Base-by-base conservation (phyloP, 2,329 filamentous ascomycete genomes). In the Aspergillus carbonarius region DNA sequence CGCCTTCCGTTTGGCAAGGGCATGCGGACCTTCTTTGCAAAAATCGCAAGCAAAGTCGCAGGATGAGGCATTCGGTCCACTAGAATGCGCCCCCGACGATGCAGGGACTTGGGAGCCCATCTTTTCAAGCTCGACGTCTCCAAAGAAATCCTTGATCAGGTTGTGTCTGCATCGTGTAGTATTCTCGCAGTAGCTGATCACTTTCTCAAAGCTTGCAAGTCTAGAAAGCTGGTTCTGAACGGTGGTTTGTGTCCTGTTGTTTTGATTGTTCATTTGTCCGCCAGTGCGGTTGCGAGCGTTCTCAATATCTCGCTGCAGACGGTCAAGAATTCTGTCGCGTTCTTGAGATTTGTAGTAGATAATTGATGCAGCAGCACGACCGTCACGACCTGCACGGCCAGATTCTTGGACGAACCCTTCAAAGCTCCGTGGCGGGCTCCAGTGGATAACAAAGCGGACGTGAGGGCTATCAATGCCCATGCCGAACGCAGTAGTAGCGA, bases 391-490 rank as follows among this genome's bases (percentile, higher is more conserved):
- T 5, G 93, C 93, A 39, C 93, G 89, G 0, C 93, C 93, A 1
- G 92, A 93, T 81, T 98, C 93, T 76, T 98, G 93, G 69, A 97
- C 96, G 72, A 95, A 97, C 1, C 93, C 92, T 73, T 98, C 93
- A 72, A 98, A 96, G 3, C 90, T 95, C 71, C 96, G 96, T 9
- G 93, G 91, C 9, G 96, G 83, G 59, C 92, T 90, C 92, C 93
- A 98, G 75, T 98, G 93, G 1, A 95, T 87, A 1, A 98, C 93
- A 68, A 97, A 97, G 2, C 93, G 89, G 10, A 98, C 93, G 66
- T 96, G 89, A 54, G 95, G 87, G 74, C 97, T 97, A 75, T 98
- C 93, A 63, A 98, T 97, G 25, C 93, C 93, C 93, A 98, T 98
- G 2, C 93, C 93, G 69, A 98, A 98, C 0, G 93, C 93, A 1